A percentile compares a stretch with the other conserved stretches of the same genome.
Conservation (phyloP, 2,329 filamentous ascomycete species). For the Nemania sp. region DNA sequence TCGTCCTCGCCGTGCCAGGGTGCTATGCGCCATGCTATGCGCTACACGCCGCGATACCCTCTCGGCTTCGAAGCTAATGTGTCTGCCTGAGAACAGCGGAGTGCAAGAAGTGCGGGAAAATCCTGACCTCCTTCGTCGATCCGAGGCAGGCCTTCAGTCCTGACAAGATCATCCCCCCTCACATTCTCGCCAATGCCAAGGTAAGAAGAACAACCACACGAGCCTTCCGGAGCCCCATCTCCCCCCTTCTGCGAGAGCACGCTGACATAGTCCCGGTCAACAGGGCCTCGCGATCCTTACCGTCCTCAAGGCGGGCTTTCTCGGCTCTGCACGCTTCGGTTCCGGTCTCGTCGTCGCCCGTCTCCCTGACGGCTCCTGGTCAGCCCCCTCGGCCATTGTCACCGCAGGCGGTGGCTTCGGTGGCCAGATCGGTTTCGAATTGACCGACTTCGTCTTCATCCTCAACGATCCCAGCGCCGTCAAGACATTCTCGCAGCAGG, state of each 20-base stretch:
- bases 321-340: slow-evolving; percentile 80
- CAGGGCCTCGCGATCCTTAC: slow-evolving; percentile 83
- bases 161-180: slow-evolving; percentile 94
- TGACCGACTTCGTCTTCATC: slow-evolving; percentile 97
- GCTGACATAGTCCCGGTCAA: slow-evolving; percentile 10
- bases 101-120: slow-evolving; percentile 96
- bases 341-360: slow-evolving; percentile 82
- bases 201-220: slow-evolving; percentile 47
- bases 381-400: slow-evolving; percentile 78
- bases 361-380: slow-evolving; percentile 77
- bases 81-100: slow-evolving; percentile 66
- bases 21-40: background rate
- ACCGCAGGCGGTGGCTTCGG: slow-evolving; percentile 82
- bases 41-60: slow-evolving; percentile 22
- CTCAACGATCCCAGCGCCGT: slow-evolving; percentile 90
- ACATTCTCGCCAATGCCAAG: slow-evolving; percentile 89
- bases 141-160: slow-evolving; percentile 91
- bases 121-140: slow-evolving; percentile 92
- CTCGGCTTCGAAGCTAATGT: slow-evolving; percentile 17
- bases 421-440: slow-evolving; percentile 83
- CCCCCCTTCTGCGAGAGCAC: background rate
- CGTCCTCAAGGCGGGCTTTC: slow-evolving; percentile 84
- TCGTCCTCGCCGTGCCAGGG: background rate
- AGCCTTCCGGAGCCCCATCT: background rate
- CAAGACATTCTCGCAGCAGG: slow-evolving; percentile 90